Conservation (phyloP, 129 eudicot species). For the Pittosporum tobira region DNA sequence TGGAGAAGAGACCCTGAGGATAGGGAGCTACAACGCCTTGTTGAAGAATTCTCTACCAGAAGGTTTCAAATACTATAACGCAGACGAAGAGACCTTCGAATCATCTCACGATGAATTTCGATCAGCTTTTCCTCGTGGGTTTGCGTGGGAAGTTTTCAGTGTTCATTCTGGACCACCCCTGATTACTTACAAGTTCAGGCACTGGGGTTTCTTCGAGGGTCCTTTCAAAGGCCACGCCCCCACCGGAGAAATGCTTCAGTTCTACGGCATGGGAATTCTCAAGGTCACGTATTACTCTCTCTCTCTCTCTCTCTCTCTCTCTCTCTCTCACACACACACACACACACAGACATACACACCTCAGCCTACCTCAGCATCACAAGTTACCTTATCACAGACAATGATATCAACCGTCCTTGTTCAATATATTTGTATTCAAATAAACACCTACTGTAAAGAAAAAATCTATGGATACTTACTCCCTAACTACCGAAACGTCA, state of each 20-base stretch:
- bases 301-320: conserved; percentile 1
- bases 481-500: no score
- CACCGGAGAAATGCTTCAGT: conserved; percentile 70
- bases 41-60: conserved; percentile 62
- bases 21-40: conserved; percentile 78
- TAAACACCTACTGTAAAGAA: no score
- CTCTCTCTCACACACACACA: background rate
- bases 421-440: no score
- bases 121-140: conserved; percentile 71
- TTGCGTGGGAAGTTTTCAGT: conserved; percentile 79
- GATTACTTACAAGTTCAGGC: conserved; percentile 72
- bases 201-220: conserved; percentile 93
- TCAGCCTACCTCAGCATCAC: no score
- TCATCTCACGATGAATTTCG: conserved; percentile 73
- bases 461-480: no score
- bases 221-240: conserved; percentile 76
- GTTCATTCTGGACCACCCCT: conserved; percentile 83
- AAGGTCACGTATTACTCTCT: conserved; percentile 27
- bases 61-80: conserved; percentile 65
- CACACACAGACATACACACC: no score
- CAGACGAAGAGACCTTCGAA: conserved; percentile 79
- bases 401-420: no score
- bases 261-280: conserved; percentile 69
- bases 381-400: no score
- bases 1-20: conserved; percentile 58